Evolutionary conservation across 352 stramenopile species (phyloP).

Genomic region (Phytophthora quininea): DNA sequence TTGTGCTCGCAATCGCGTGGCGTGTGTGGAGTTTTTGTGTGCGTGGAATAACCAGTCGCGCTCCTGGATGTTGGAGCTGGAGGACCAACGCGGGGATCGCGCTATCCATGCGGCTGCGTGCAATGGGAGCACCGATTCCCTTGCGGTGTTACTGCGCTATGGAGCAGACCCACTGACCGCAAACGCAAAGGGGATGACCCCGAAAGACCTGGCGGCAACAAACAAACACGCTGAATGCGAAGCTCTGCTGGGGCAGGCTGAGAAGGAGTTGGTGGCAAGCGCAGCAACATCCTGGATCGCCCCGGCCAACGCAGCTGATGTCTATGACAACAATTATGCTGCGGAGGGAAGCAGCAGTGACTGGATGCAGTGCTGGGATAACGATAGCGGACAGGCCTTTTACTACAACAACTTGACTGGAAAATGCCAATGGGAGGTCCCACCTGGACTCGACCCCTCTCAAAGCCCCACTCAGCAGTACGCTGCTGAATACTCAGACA

Average conservation of each 20-base stretch:
- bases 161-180: conserved; percentile 50
- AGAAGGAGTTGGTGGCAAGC: conserved; percentile 42
- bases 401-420: conserved; percentile 81
- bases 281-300: conserved; percentile 56
- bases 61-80: conserved; percentile 75
- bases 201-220: conserved; percentile 47
- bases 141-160: conserved; percentile 55
- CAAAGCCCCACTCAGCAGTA: conserved; percentile 41
- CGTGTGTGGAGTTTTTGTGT: conserved; percentile 67
- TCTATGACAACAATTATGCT: conserved; percentile 13
- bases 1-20: conserved; percentile 54
- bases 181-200: conserved; percentile 59
- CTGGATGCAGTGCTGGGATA: conserved; percentile 76
- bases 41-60: conserved; percentile 66
- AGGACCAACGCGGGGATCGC: conserved; percentile 62
- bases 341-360: conserved; percentile 19
- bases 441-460: conserved; percentile 39
- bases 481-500: conserved; percentile 10
- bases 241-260: conserved; percentile 47
- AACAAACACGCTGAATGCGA: conserved; percentile 59
- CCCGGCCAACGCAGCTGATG: conserved; percentile 49
- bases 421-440: conserved; percentile 70
- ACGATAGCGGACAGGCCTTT: conserved; percentile 55
- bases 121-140: conserved; percentile 54
- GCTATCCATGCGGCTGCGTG: conserved; percentile 68